phyloP scores from a whole-genome alignment of 2,329 filamentous ascomycete genomes.

The Cladosporium colombiae region DNA sequence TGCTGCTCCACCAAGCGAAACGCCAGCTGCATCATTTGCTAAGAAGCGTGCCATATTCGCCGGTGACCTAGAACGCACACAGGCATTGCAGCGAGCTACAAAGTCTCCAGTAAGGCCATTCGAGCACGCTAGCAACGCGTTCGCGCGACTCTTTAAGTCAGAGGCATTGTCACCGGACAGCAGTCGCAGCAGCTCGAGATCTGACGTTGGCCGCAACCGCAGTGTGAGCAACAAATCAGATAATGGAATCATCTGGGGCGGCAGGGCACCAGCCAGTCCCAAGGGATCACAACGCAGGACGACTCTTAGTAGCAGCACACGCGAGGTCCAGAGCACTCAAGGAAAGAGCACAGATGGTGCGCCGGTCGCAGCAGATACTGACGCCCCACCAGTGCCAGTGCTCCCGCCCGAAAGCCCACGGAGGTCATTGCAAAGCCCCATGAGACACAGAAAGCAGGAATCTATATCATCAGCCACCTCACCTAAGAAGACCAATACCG shows the following conservation, averaged over 20 bases:
- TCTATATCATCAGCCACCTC: not conserved
- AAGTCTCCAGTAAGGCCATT: conserved; percentile 41
- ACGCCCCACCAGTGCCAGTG: conserved; percentile 8
- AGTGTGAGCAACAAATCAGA: conserved; percentile 16
- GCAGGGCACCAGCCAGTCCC: conserved; percentile 9
- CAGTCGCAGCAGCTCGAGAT: conserved; percentile 15
- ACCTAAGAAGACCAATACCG: not conserved
- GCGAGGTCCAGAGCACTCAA: not conserved
- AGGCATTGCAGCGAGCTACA: conserved; percentile 33
- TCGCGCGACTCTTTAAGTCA: conserved; percentile 40
- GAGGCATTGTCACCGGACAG: conserved; percentile 20
- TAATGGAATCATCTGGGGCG: conserved; percentile 22
- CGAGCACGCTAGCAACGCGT: conserved; percentile 42
- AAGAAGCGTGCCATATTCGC: conserved; percentile 35
- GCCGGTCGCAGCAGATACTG: conserved; percentile 7
- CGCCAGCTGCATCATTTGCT: conserved; percentile 22
- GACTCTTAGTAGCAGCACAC: not conserved
- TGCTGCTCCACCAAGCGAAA: not conserved
- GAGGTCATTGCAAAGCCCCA: conserved; percentile 5
- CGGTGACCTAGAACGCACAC: conserved; percentile 32
- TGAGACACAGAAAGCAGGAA: not conserved
- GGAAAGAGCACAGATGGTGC: not conserved
- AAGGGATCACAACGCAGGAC: conserved; percentile 3
- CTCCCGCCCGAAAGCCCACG: conserved; percentile 14
- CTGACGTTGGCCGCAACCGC: conserved; percentile 16